Evolutionary conservation across 2,329 filamentous ascomycete species (phyloP).

Genomic region (Metarhizium album): DNA sequence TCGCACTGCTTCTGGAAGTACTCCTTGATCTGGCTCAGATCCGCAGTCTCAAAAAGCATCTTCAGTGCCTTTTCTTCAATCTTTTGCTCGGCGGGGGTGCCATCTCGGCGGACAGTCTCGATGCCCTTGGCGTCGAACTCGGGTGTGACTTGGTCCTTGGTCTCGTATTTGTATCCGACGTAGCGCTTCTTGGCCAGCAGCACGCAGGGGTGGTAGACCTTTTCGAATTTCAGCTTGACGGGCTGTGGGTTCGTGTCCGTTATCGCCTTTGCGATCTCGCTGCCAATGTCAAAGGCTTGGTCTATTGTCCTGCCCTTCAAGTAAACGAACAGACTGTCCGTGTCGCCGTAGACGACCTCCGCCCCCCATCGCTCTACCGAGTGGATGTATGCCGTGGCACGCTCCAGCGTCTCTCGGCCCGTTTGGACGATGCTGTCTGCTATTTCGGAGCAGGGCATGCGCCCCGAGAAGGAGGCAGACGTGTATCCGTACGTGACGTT

Average conservation of each 20-base stretch:
- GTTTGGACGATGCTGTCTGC: conserved; percentile 98
- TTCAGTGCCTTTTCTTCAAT: conserved; percentile 89
- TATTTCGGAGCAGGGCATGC: conserved; percentile 97
- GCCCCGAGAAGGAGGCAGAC: conserved; percentile 88
- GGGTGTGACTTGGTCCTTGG: conserved; percentile 59
- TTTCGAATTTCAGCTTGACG: conserved; percentile 95
- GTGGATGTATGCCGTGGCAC: conserved; percentile 86
- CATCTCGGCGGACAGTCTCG: conserved; percentile 90
- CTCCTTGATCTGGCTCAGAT: conserved; percentile 75
- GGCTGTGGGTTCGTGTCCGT: conserved; percentile 85
- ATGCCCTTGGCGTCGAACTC: conserved; percentile 98
- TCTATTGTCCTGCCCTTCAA: conserved; percentile 78
- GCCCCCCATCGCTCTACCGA: conserved; percentile 79
- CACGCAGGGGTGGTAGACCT: conserved; percentile 93
- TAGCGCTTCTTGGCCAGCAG: conserved; percentile 95
- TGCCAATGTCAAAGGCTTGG: conserved; percentile 84
- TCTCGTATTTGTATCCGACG: conserved; percentile 95
- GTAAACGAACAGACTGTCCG: conserved; percentile 86
- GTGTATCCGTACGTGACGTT: conserved; percentile 99
- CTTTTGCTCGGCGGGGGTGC: conserved; percentile 90
- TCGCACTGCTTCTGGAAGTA: conserved; percentile 86
- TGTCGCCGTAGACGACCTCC: conserved; percentile 96
- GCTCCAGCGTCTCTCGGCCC: conserved; percentile 86
- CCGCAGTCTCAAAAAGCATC: conserved; percentile 78
- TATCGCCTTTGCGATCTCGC: conserved; percentile 80